Evolutionary conservation across 352 stramenopile species (phyloP).

Genomic region (Globisporangium takayamanum): DNA sequence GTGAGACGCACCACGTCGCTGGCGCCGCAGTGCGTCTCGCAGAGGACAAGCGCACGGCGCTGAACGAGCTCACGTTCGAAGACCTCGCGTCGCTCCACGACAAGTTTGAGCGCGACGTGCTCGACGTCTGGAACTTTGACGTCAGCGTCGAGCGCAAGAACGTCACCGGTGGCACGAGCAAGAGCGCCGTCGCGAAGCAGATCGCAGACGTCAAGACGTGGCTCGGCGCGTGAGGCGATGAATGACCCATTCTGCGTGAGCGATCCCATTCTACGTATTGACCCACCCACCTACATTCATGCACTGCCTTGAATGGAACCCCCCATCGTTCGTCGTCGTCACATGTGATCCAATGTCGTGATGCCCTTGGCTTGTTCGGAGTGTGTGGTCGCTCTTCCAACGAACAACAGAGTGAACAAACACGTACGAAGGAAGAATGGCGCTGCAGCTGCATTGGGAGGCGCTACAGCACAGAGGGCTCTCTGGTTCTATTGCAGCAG

Average conservation of each 20-base stretch:
- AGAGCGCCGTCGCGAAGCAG: slow-evolving; percentile 72
- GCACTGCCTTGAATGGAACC: neutral
- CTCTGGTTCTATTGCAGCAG: neutral
- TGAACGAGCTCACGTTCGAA: slow-evolving; percentile 86
- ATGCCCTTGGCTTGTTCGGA: no score
- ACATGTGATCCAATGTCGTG: no score
- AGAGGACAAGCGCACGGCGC: slow-evolving; percentile 81
- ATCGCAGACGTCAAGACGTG: slow-evolving; percentile 69
- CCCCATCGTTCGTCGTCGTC: neutral
- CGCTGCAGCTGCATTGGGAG: no score
- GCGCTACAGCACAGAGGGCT: no score
- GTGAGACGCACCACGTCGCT: slow-evolving; percentile 99
- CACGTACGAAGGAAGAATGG: no score
- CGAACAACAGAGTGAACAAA: no score
- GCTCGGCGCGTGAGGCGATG: slow-evolving; percentile 25
- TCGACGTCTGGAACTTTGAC: slow-evolving; percentile 89
- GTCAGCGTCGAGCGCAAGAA: slow-evolving; percentile 89
- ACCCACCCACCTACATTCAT: neutral
- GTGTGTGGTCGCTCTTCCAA: no score
- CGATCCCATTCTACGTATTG: neutral
- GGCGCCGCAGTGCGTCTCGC: slow-evolving; percentile 90
- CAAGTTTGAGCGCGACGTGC: slow-evolving; percentile 87
- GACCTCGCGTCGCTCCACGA: slow-evolving; percentile 86
- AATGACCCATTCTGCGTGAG: no score
- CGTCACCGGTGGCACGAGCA: slow-evolving; percentile 78